These are phyloP conservation scores for Claviceps pusilla DNA, from an alignment of 2,329 filamentous ascomycete species.

Conservation along the genomic window DNA sequence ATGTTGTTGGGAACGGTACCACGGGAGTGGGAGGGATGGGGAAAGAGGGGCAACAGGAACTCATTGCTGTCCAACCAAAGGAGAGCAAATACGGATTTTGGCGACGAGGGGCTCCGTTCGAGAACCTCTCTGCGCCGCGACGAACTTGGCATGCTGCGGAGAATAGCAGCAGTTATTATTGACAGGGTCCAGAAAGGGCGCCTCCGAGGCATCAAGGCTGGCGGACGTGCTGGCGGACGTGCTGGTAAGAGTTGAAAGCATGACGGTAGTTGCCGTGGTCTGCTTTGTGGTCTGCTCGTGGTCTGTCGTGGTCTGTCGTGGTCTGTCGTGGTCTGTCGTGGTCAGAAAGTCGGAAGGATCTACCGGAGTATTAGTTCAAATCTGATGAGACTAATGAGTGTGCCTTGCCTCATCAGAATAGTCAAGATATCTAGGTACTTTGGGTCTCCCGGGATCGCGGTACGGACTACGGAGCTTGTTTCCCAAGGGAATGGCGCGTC, in stretches of 20 bases:
- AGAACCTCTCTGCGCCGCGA: background rate
- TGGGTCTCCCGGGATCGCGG: background rate
- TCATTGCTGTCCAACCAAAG: background rate
- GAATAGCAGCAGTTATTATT: background rate
- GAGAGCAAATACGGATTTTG: background rate
- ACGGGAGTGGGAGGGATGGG: background rate
- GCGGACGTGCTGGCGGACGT: background rate
- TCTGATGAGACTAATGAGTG: background rate
- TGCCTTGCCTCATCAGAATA: background rate
- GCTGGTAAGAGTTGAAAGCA: too few species aligned
- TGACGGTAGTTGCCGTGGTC: too few species aligned
- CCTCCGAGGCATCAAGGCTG: background rate
- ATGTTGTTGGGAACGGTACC: background rate
- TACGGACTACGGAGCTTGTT: background rate
- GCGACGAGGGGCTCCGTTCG: background rate
- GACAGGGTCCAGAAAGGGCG: too few species aligned
- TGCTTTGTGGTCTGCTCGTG: too few species aligned
- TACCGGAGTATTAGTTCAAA: background rate
- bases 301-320: too few species aligned
- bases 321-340: too few species aligned
- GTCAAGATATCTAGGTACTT: background rate
- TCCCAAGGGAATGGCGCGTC: background rate
- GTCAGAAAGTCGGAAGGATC: background rate
- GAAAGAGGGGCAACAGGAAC: background rate
- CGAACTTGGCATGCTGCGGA: background rate